A percentile compares a stretch with the other conserved stretches of the same genome.
These are phyloP conservation scores for Aureobasidium sp. DNA, from an alignment of 2,329 filamentous ascomycete genomes.

Conservation along the genomic window DNA sequence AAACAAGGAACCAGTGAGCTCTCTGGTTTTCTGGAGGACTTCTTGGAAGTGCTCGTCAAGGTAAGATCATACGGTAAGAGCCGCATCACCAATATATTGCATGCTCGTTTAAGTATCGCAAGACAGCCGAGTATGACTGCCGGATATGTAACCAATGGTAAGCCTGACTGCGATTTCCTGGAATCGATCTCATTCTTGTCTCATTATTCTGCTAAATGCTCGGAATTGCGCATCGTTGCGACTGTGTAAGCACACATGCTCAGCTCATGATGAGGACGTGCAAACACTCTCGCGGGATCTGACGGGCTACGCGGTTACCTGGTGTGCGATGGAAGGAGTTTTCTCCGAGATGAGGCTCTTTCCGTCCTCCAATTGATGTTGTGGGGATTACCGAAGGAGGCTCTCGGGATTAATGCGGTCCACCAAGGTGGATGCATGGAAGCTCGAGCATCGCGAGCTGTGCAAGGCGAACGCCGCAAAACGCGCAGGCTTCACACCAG, in stretches of 20 bases:
- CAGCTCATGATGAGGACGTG: not conserved
- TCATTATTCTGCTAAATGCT: too few relatives aligned
- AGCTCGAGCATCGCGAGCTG: not conserved
- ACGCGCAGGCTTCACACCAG: not conserved
- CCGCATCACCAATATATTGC: not conserved
- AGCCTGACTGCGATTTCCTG: not conserved
- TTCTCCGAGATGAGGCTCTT: not conserved
- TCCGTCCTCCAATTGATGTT: not conserved
- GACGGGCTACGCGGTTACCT: not conserved
- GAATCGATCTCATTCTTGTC: not conserved
- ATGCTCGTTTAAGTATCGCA: not conserved
- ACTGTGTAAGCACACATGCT: not conserved
- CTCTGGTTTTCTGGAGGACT: not conserved
- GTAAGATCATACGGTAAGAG: not conserved
- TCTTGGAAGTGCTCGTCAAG: not conserved
- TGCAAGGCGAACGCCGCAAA: not conserved
- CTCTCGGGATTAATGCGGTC: not conserved
- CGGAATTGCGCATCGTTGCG: not conserved
- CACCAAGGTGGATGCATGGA: conserved; percentile 1
- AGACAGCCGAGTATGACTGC: not conserved
- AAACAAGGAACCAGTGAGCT: not conserved
- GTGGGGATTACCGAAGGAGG: not conserved
- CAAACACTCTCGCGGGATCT: too few relatives aligned
- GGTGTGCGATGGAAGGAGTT: not conserved
- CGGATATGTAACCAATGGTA: not conserved